Percentiles rank a stretch among this genome's conserved stretches.
Evolutionary conservation across 768 basidiomycete genomes (phyloP).

Genomic region (Tremella fuciformis): DNA sequence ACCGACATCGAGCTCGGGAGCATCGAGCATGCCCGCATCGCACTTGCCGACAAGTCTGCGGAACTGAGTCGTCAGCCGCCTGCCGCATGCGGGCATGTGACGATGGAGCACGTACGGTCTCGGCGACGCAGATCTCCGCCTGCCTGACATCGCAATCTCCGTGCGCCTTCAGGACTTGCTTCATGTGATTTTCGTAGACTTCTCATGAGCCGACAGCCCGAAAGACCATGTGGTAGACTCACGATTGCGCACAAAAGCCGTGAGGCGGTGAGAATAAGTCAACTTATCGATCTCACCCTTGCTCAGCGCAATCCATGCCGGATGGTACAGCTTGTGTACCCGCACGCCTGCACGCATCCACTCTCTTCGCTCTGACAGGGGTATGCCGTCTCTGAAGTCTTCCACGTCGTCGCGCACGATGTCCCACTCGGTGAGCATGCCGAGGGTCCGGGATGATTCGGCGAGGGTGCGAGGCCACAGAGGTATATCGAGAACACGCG

Average conservation of each 20-base stretch:
- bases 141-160: constrained; percentile 31
- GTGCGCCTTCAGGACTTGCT: constrained; percentile 25
- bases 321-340: constrained; percentile 26
- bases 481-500: constrained; percentile 25
- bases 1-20: constrained; percentile 32
- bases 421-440: constrained; percentile 21
- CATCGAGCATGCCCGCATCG: constrained; percentile 33
- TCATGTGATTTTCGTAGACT: constrained; percentile 42
- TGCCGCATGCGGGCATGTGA: no score
- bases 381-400: not conserved
- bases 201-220: not conserved
- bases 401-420: constrained; percentile 4
- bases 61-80: constrained; percentile 25
- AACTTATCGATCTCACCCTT: constrained; percentile 24
- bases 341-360: constrained; percentile 27
- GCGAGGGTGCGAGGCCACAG: constrained; percentile 26
- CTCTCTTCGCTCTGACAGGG: constrained; percentile 15
- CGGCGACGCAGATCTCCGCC: constrained; percentile 31
- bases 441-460: constrained; percentile 6
- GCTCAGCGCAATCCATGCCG: constrained; percentile 28
- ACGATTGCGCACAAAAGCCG: constrained; percentile 23
- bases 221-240: no score
- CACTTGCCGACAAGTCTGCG: constrained; percentile 33
- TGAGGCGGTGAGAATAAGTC: constrained; percentile 27
- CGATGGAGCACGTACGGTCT: constrained; percentile 17